These are phyloP conservation scores for Pontederia paniculata DNA, from an alignment of 176 grass and related monocot genomes.

Conservation along the genomic window DNA sequence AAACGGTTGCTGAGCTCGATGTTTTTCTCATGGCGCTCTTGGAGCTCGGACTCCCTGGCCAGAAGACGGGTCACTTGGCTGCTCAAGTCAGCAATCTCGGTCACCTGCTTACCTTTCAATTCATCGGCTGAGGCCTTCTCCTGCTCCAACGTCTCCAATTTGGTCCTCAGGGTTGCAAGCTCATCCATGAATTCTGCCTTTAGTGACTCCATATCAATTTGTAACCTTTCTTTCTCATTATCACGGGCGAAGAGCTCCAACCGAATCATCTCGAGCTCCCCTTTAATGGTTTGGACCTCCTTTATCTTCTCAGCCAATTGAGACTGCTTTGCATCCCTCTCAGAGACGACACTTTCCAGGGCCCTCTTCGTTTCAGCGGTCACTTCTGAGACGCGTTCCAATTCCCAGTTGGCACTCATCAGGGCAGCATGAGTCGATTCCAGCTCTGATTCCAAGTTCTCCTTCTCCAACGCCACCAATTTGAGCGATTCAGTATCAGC, in stretches of 20 bases:
- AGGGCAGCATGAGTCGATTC: neutral
- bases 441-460: neutral
- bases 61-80: slow-evolving; percentile 28
- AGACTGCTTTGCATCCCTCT: slow-evolving; percentile 10
- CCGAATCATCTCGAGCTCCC: slow-evolving; percentile 28
- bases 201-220: slow-evolving; percentile 20
- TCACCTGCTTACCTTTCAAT: slow-evolving; percentile 17
- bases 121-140: slow-evolving; percentile 32
- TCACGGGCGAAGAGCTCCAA: slow-evolving; percentile 19
- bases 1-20: slow-evolving; percentile 1
- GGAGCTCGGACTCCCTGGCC: slow-evolving; percentile 26
- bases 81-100: slow-evolving; percentile 12
- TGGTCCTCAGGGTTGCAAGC: slow-evolving; percentile 8
- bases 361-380: neutral
- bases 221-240: slow-evolving; percentile 26
- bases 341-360: slow-evolving; percentile 3
- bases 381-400: neutral
- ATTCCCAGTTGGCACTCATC: too few relatives aligned
- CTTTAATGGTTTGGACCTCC: slow-evolving; percentile 9
- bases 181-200: slow-evolving; percentile 10
- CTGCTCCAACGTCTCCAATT: neutral
- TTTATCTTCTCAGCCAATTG: slow-evolving; percentile 19
- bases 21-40: slow-evolving; percentile 13
- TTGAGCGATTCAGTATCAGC: neutral
- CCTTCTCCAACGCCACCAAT: neutral